phyloP scores from a whole-genome alignment of 2,329 filamentous ascomycete genomes.

The Bipolaris sorokiniana region DNA sequence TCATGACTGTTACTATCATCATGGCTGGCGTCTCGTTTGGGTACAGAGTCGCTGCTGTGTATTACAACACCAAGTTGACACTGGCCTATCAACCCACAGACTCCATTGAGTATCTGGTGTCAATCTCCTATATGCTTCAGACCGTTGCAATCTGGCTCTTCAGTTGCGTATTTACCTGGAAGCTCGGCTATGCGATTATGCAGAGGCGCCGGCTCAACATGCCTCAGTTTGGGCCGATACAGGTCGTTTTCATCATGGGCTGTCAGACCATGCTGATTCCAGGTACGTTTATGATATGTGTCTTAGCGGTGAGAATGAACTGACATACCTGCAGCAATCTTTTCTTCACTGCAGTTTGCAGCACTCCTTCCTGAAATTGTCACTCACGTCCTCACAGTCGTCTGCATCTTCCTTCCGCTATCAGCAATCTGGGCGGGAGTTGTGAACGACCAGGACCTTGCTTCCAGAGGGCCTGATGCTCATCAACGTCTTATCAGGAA shows the following conservation, averaged over 20 bases:
- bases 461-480: conserved; percentile 27
- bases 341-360: conserved; percentile 64
- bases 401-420: conserved; percentile 68
- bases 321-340: conserved; percentile 58
- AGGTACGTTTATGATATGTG: conserved; percentile 49
- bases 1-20: conserved; percentile 57
- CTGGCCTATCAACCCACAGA: conserved; percentile 47
- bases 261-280: conserved; percentile 71
- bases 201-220: conserved; percentile 64
- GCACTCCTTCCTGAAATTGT: conserved; percentile 59
- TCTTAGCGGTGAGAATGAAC: conserved; percentile 7
- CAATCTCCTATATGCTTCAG: conserved; percentile 57
- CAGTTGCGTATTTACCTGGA: conserved; percentile 65
- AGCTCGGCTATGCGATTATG: conserved; percentile 64
- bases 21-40: conserved; percentile 60
- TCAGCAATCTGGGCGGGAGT: conserved; percentile 68
- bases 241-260: conserved; percentile 71
- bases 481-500: conserved; percentile 38
- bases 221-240: conserved; percentile 67
- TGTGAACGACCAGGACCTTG: conserved; percentile 31
- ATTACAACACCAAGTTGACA: conserved; percentile 54
- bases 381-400: conserved; percentile 62
- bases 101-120: conserved; percentile 25
- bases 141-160: conserved; percentile 67
- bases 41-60: conserved; percentile 60